A percentile compares a stretch with the other conserved stretches of the same genome.
Conservation (phyloP, 1,139 yeast species). For the Petasospora fabianii region DNA sequence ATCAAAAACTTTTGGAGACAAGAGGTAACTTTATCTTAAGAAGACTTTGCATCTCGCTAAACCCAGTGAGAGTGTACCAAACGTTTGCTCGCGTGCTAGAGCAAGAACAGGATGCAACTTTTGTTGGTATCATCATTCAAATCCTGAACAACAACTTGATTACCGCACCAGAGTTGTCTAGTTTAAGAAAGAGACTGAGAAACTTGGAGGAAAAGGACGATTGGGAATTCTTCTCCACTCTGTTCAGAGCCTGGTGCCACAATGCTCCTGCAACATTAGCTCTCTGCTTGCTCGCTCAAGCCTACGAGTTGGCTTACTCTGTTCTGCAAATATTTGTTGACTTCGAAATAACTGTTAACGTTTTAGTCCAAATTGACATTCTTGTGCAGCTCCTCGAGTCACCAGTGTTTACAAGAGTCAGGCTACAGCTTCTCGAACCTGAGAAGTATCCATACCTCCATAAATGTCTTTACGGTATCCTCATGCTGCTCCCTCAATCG, state of each 20-base stretch:
- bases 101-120: conserved; percentile 58
- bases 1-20: conserved; percentile 57
- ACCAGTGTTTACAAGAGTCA: conserved; percentile 83
- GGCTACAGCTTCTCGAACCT: conserved; percentile 86
- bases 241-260: conserved; percentile 91
- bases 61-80: conserved; percentile 79
- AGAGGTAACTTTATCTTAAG: conserved; percentile 85
- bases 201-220: conserved; percentile 49
- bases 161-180: conserved; percentile 79
- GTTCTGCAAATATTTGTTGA: conserved; percentile 74
- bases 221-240: conserved; percentile 65
- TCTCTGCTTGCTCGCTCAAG: conserved; percentile 80
- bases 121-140: conserved; percentile 79
- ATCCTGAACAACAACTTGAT: conserved; percentile 82
- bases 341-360: conserved; percentile 66
- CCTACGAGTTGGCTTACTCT: conserved; percentile 82
- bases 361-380: conserved; percentile 74
- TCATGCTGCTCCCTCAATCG: conserved; percentile 95
- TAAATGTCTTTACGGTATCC: conserved; percentile 85
- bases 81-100: conserved; percentile 77
- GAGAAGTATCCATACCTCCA: conserved; percentile 76
- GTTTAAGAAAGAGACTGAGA: conserved; percentile 66
- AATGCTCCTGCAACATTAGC: conserved; percentile 88
- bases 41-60: conserved; percentile 75
- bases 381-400: conserved; percentile 79